These are phyloP conservation scores for Cryphonectria parasitica DNA, from an alignment of 2,329 filamentous ascomycete genomes.

Conservation along the genomic window DNA sequence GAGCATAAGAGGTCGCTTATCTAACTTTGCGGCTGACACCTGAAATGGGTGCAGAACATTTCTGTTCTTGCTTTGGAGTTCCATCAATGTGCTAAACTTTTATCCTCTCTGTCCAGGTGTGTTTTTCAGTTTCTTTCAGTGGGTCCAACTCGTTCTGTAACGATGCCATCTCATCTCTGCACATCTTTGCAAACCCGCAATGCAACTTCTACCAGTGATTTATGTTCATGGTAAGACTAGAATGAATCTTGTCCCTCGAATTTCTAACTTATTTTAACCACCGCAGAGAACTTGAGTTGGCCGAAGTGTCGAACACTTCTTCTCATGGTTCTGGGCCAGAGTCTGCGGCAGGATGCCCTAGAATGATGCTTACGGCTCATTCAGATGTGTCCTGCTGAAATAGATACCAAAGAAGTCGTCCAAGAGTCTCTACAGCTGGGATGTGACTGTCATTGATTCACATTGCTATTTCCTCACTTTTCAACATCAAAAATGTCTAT, in stretches of 20 bases:
- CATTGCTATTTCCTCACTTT: background rate
- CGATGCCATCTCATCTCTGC: conserved; percentile 5
- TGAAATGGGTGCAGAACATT: conserved; percentile 5
- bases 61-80: background rate
- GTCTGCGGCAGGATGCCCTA: background rate
- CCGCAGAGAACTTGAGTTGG: background rate
- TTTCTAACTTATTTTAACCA: background rate
- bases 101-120: background rate
- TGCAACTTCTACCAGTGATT: conserved; percentile 9
- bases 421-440: too few species aligned
- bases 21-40: background rate
- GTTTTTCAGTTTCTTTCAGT: background rate
- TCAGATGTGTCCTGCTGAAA: conserved; percentile 1
- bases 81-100: background rate
- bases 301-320: background rate
- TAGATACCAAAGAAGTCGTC: background rate
- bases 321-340: background rate
- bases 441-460: background rate
- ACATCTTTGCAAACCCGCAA: conserved; percentile 5
- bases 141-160: background rate
- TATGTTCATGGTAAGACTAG: background rate
- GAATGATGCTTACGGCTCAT: conserved; percentile 4
- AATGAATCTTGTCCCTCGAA: background rate
- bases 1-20: background rate
- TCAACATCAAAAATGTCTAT: background rate